Conservation (phyloP, 495 filamentous ascomycete genomes). For the Gamarada debralockiae region DNA sequence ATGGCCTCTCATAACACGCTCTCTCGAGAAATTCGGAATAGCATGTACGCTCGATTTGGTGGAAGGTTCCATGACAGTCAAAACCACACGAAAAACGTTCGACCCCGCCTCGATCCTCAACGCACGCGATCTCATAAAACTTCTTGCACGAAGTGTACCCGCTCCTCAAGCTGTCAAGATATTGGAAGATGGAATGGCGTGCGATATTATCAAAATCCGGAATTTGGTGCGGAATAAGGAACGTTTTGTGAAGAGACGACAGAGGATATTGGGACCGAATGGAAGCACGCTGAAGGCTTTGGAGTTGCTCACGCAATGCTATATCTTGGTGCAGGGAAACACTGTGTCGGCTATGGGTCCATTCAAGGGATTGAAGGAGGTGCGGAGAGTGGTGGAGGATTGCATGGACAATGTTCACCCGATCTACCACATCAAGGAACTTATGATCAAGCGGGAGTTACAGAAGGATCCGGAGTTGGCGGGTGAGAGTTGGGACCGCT, state of each 20-base stretch:
- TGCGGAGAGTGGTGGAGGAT: slow-evolving; percentile 85
- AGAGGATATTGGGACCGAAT: slow-evolving; percentile 81
- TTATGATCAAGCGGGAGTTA: slow-evolving; percentile 99
- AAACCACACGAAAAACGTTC: slow-evolving; percentile 91
- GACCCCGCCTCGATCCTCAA: slow-evolving; percentile 95
- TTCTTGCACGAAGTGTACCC: slow-evolving; percentile 87
- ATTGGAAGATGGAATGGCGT: slow-evolving; percentile 82
- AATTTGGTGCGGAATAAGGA: slow-evolving; percentile 92
- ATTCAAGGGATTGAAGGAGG: slow-evolving; percentile 90
- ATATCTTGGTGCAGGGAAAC: slow-evolving; percentile 96
- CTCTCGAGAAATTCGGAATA: slow-evolving; percentile 77
- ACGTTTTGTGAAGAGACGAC: slow-evolving; percentile 92
- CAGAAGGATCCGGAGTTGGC: slow-evolving; percentile 87
- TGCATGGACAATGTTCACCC: slow-evolving; percentile 96
- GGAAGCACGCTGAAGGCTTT: slow-evolving; percentile 89
- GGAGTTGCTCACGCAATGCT: slow-evolving; percentile 89
- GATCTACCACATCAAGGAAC: slow-evolving; percentile 94
- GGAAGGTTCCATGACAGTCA: slow-evolving; percentile 93
- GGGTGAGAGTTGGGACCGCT: slow-evolving; percentile 90
- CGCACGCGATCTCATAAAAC: slow-evolving; percentile 88
- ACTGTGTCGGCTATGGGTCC: slow-evolving; percentile 89
- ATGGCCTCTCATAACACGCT: slow-evolving; percentile 78
- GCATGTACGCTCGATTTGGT: slow-evolving; percentile 90
- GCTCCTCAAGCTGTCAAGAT: slow-evolving; percentile 92
- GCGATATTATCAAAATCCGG: slow-evolving; percentile 92